Base-by-base conservation (phyloP, 139 green algal species). In the Klebsormidium nitens region DNA sequence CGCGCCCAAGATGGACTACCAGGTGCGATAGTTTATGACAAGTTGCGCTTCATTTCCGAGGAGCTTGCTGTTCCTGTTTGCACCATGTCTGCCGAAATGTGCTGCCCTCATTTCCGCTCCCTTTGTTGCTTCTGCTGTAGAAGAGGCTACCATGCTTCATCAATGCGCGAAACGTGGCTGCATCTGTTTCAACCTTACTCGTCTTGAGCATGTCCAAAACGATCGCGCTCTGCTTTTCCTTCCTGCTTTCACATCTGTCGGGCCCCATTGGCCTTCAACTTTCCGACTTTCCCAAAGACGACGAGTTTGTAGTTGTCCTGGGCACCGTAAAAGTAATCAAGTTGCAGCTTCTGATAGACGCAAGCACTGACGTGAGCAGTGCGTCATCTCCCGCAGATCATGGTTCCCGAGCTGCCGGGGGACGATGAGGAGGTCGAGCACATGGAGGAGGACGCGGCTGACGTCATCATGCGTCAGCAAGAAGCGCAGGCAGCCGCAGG, bases 1-100 rank as follows among this genome's bases (percentile, higher is more conserved):
- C 8, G 74, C 75, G 8, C 92, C 93, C 3, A 75, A 89, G 62
- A 95, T 96, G 66, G 90, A 96, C 85, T 97, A 96, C 77, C 55
- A 83, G 37, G 50, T 81, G 17, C 32, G 49, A 8, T 50, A 14
- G 42, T 8, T 8, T 26, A 14, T 8, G 14, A 14, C 42, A 8
- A 14, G 8, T 50, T 50, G 11, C 8, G 42, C 11, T 50, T 26
- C 11, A 14, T 14, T 26, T 8, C 11, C 42, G 14, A 50, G 42
- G 42, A 50, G 42, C 14, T 14, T 50, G 11, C 8, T 8, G 42
- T 50, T 26, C 11, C 11, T 50, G 42, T 26, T 50, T 50, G 42
- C 11, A 50, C 8, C 42, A 50, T 26, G 42, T 8, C 8, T 50
- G 11, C 8, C 11, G 42, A 50, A 50, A 50, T 50, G 42, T 26